A percentile compares a stretch with the other conserved stretches of the same genome.
Conservation (phyloP, 805 yeast species). For the Kurtzmaniella cleridarum region DNA sequence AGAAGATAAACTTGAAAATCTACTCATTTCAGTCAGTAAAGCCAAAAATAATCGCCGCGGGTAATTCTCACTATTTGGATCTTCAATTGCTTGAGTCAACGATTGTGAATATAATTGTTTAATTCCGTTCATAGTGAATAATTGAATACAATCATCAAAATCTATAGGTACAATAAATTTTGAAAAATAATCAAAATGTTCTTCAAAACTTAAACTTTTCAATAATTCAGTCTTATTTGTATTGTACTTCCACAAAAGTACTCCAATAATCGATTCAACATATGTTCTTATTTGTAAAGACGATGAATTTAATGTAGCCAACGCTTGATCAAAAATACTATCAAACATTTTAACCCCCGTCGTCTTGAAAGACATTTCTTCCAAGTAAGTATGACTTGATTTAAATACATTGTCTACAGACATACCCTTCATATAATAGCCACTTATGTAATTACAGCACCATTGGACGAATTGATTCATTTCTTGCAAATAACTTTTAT, state of each 20-base stretch:
- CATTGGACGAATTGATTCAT: too few relatives aligned
- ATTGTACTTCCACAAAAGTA: conserved; percentile 24
- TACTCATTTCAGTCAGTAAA: conserved; percentile 25
- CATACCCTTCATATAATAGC: too few relatives aligned
- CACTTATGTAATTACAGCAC: too few relatives aligned
- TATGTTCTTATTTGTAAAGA: conserved; percentile 10
- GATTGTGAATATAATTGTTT: conserved; percentile 1
- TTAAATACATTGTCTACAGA: too few relatives aligned
- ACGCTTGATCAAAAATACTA: too few relatives aligned
- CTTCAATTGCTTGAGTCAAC: background rate
- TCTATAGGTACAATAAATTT: conserved; percentile 26
- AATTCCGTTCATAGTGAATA: conserved; percentile 8
- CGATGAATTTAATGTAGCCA: too few relatives aligned
- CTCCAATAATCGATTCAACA: conserved; percentile 39
- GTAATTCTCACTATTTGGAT: conserved; percentile 14
- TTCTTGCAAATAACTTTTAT: too few relatives aligned
- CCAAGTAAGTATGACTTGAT: too few relatives aligned
- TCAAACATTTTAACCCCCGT: too few relatives aligned
- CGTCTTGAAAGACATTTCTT: too few relatives aligned
- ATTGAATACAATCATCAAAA: conserved; percentile 23
- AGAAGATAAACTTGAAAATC: conserved; percentile 22
- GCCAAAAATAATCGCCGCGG: conserved; percentile 24
- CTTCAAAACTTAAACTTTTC: conserved; percentile 18
- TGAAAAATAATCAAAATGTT: conserved; percentile 10
- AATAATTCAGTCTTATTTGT: conserved; percentile 10